Conservation (phyloP, 352 stramenopile genomes). For the Pythium plurisporium region DNA sequence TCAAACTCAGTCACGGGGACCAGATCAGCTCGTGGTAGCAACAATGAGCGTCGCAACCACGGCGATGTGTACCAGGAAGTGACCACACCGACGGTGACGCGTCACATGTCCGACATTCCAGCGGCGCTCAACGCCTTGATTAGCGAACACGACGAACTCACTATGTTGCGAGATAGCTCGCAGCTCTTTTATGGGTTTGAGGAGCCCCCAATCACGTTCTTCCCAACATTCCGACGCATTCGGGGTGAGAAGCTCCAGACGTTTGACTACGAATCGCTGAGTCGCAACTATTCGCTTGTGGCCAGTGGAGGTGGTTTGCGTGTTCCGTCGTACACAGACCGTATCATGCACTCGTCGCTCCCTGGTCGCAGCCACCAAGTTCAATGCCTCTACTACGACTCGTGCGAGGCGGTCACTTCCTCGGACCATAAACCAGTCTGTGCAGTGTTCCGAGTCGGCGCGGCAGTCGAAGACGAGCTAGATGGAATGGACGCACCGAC, state of each 20-base stretch:
- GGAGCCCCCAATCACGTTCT: constrained; percentile 67
- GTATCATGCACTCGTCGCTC: constrained; percentile 80
- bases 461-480: constrained; percentile 3
- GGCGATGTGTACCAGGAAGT: constrained; percentile 16
- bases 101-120: constrained; percentile 5
- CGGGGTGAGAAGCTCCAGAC: constrained; percentile 40
- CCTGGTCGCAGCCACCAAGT: constrained; percentile 47
- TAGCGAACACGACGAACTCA: constrained; percentile 71
- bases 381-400: constrained; percentile 67
- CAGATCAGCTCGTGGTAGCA: neutral
- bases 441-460: constrained; percentile 49
- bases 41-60: neutral
- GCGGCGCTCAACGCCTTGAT: constrained; percentile 34
- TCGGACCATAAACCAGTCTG: constrained; percentile 86
- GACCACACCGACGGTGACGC: constrained; percentile 9
- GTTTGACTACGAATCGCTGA: constrained; percentile 30
- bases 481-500: neutral
- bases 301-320: constrained; percentile 56
- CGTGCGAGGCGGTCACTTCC: constrained; percentile 62
- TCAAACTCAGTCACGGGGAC: constrained; percentile 2
- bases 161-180: constrained; percentile 47
- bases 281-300: constrained; percentile 61
- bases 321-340: constrained; percentile 88
- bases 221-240: constrained; percentile 74
- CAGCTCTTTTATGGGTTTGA: constrained; percentile 79